These are phyloP conservation scores for Phytophthora gonapodyides DNA, from an alignment of 352 stramenopile genomes.

Conservation along the genomic window DNA sequence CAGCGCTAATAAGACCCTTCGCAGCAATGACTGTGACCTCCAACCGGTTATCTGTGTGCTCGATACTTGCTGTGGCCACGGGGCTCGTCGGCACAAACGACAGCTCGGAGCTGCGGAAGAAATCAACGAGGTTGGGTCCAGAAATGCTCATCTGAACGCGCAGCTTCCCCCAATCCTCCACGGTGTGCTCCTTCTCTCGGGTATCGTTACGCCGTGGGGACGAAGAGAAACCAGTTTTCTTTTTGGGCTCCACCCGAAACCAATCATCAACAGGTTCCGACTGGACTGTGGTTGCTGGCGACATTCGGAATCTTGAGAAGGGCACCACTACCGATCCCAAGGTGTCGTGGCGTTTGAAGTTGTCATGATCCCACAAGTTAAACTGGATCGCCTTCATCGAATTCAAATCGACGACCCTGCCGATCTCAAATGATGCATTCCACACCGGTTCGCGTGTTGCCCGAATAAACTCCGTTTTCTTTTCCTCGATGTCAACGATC, in stretches of 20 bases:
- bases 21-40: constrained; percentile 64
- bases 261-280: constrained; percentile 68
- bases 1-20: constrained; percentile 53
- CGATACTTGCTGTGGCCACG: constrained; percentile 47
- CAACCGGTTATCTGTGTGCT: constrained; percentile 74
- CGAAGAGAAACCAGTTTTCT: constrained; percentile 23
- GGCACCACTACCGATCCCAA: constrained; percentile 65
- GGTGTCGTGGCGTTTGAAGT: constrained; percentile 50
- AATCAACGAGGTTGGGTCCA: constrained; percentile 67
- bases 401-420: constrained; percentile 54
- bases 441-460: constrained; percentile 59
- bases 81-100: constrained; percentile 42
- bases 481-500: constrained; percentile 57
- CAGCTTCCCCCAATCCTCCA: constrained; percentile 61
- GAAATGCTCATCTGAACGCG: constrained; percentile 67
- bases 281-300: constrained; percentile 54
- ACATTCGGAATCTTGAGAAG: constrained; percentile 68
- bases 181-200: constrained; percentile 46
- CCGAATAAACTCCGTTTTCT: constrained; percentile 56
- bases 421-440: constrained; percentile 56
- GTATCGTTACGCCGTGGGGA: constrained; percentile 33
- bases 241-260: constrained; percentile 64
- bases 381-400: constrained; percentile 61
- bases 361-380: constrained; percentile 68
- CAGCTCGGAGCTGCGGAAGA: constrained; percentile 54